These are phyloP conservation scores for Tetrahymena thermophila DNA, from an alignment of 73 alveolate species.

Conservation along the genomic window DNA sequence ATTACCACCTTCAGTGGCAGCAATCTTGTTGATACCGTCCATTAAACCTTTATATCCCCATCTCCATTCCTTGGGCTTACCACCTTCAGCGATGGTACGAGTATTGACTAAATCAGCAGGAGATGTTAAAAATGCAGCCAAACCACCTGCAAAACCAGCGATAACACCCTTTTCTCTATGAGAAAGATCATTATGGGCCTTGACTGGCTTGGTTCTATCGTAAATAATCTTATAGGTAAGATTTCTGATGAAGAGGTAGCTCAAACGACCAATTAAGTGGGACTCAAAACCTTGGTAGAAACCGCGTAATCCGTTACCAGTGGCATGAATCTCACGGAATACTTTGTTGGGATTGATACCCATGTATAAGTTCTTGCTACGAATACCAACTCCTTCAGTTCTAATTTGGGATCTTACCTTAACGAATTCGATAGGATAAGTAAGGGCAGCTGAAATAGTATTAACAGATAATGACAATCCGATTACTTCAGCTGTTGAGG, in stretches of 20 bases:
- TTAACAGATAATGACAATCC: conserved; percentile 36
- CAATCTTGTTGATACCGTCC: conserved; percentile 34
- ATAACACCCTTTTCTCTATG: conserved; percentile 37
- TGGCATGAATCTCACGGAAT: conserved; percentile 45
- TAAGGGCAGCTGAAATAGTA: conserved; percentile 18
- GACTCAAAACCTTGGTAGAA: conserved; percentile 40
- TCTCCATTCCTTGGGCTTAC: conserved; percentile 11
- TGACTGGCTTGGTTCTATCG: conserved; percentile 39
- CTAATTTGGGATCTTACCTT: conserved; percentile 35
- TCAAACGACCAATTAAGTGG: conserved; percentile 27
- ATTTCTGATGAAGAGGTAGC: conserved; percentile 41
- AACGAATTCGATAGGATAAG: conserved; percentile 38
- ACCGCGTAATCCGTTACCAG: conserved; percentile 36
- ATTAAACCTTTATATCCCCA: conserved; percentile 20
- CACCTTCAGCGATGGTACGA: conserved; percentile 48
- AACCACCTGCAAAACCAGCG: conserved; percentile 38
- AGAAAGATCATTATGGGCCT: conserved; percentile 35
- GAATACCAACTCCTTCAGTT: conserved; percentile 38
- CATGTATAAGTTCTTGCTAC: conserved; percentile 5
- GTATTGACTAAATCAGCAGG: conserved; percentile 35
- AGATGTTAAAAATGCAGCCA: conserved; percentile 34
- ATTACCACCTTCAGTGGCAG: conserved; percentile 27
- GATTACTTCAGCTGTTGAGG: conserved; percentile 22
- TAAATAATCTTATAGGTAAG: conserved; percentile 35
- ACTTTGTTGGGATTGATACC: conserved; percentile 41